phyloP scores from a whole-genome alignment of 768 basidiomycete species.

The Lentinula edodes region DNA sequence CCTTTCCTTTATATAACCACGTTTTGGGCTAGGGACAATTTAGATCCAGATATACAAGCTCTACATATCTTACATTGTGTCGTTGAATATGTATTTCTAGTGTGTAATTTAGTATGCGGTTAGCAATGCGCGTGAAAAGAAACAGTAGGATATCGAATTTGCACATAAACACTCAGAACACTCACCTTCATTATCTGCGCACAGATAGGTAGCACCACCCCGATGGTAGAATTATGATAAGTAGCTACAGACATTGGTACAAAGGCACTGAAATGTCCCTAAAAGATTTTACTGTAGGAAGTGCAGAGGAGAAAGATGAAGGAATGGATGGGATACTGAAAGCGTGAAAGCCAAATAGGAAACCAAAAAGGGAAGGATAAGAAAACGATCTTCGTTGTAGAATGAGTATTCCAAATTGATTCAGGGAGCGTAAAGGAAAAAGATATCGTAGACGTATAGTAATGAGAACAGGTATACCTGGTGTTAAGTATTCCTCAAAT shows the following conservation, averaged over 20 bases:
- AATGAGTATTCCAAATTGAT: neutral
- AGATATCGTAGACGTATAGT: neutral
- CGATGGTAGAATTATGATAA: neutral
- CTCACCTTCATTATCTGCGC: no score
- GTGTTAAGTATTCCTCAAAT: slow-evolving; percentile 28
- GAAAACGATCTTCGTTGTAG: slow-evolving; percentile 1
- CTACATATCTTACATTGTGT: neutral
- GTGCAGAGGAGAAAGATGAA: slow-evolving; percentile 12
- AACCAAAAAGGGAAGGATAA: slow-evolving; percentile 7
- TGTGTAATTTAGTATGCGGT: neutral
- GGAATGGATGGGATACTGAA: slow-evolving; percentile 9
- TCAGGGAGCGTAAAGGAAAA: neutral
- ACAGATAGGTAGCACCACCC: neutral
- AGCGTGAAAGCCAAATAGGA: slow-evolving; percentile 12
- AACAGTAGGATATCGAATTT: neutral
- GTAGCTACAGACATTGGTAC: neutral
- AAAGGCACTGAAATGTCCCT: slow-evolving; percentile 3
- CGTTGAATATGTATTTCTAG: neutral
- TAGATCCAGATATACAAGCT: neutral
- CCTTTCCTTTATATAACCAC: neutral
- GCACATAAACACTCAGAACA: no score
- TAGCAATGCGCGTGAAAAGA: neutral
- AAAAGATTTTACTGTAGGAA: neutral
- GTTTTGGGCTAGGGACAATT: neutral
- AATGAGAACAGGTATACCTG: neutral